phyloP scores from a whole-genome alignment of 257 asterid species.

The Eustoma russellianum region DNA sequence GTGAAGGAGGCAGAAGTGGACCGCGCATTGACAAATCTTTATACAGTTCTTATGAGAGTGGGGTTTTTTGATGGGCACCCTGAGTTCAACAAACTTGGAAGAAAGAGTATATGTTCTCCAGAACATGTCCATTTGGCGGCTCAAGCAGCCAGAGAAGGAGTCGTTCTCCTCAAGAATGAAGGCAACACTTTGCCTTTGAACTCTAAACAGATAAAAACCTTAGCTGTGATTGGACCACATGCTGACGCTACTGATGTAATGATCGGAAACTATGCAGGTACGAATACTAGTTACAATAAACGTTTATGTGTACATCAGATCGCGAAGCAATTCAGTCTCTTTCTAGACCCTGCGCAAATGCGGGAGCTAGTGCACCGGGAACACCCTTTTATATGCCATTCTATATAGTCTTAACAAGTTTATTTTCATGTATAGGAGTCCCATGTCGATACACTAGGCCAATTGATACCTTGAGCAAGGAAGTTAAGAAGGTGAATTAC shows the following conservation, averaged over 20 bases:
- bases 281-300: too few relatives aligned
- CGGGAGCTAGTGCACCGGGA: too few relatives aligned
- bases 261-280: too few relatives aligned
- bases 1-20: constrained; percentile 28
- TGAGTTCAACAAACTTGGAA: constrained; percentile 22
- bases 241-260: too few relatives aligned
- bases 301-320: too few relatives aligned
- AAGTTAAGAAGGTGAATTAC: constrained; percentile 12
- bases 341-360: too few relatives aligned
- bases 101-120: constrained; percentile 17
- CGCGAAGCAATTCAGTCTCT: too few relatives aligned
- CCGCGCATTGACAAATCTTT: constrained; percentile 17
- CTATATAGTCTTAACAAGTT: too few relatives aligned
- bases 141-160: constrained; percentile 44
- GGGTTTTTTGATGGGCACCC: constrained; percentile 47
- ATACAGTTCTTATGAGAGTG: constrained; percentile 30
- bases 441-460: constrained; percentile 35
- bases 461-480: constrained; percentile 15
- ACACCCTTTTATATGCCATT: too few relatives aligned
- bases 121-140: constrained; percentile 28
- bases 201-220: constrained; percentile 1
- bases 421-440: constrained; percentile 22
- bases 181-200: constrained; percentile 21
- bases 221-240: constrained; percentile 21
- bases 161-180: constrained; percentile 38